Conservation (phyloP, 805 yeast genomes). For the Wickerhamomyces sydowiorum region DNA sequence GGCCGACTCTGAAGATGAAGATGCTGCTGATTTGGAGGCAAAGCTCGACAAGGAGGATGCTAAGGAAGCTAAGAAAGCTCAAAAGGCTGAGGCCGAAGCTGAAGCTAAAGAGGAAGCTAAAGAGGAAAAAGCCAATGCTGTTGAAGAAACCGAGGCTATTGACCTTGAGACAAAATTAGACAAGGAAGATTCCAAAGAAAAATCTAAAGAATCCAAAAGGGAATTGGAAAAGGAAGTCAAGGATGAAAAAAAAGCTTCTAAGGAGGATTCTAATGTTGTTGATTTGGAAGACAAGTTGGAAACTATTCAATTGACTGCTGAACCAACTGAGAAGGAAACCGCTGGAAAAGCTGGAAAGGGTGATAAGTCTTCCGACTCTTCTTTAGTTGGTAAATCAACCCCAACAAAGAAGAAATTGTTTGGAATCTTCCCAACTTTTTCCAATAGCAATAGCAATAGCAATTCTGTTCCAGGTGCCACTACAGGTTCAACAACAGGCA, state of each 20-base stretch:
- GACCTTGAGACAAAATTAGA: neutral
- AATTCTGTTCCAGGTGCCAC: too few relatives aligned
- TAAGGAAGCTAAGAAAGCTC: too few relatives aligned
- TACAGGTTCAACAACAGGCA: neutral
- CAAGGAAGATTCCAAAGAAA: neutral
- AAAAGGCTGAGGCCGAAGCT: neutral
- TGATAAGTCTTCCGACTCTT: neutral
- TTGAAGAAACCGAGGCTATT: neutral
- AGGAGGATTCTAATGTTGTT: neutral
- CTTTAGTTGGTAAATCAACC: neutral
- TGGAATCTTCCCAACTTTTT: slow-evolving; percentile 7
- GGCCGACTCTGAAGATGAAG: neutral
- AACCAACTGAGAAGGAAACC: neutral
- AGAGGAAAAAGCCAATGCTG: neutral
- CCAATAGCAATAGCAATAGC: too few relatives aligned
- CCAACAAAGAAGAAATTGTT: slow-evolving; percentile 8
- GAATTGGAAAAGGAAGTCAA: neutral
- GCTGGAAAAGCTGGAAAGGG: neutral
- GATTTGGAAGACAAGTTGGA: neutral
- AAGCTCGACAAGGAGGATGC: too few relatives aligned
- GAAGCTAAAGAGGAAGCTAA: neutral
- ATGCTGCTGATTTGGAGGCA: neutral
- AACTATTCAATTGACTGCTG: too few relatives aligned
- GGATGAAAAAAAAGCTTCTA: neutral
- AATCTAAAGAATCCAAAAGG: neutral